Conservation (phyloP, 2,329 filamentous ascomycete genomes). For the Microdochium paspali region DNA sequence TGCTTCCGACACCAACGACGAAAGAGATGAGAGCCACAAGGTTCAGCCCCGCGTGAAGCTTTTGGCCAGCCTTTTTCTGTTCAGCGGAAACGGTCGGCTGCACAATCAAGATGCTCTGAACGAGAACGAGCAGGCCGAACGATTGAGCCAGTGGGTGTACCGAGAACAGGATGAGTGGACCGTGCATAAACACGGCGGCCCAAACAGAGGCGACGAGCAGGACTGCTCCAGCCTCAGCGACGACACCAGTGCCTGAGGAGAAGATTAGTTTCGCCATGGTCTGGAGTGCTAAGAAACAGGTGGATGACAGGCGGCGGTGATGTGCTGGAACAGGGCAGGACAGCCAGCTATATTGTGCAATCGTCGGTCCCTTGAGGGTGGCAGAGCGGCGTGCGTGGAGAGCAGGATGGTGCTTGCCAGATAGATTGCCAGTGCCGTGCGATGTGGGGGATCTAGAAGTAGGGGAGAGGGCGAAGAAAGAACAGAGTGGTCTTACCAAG, state of each 20-base stretch:
- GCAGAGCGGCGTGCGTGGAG: not conserved
- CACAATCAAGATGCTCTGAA: conserved; percentile 73
- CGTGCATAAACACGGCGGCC: conserved; percentile 62
- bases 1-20: conserved; percentile 56
- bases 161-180: conserved; percentile 67
- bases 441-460: not conserved
- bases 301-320: not conserved
- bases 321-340: too few species aligned
- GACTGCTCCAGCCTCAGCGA: conserved; percentile 71
- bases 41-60: conserved; percentile 62
- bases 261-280: conserved; percentile 21
- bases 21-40: conserved; percentile 52
- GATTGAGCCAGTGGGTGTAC: conserved; percentile 69
- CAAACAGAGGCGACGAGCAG: conserved; percentile 71
- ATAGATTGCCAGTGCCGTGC: not conserved
- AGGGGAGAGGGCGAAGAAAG: not conserved
- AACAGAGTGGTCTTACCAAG: conserved; percentile 46
- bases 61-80: conserved; percentile 58
- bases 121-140: conserved; percentile 61
- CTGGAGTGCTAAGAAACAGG: conserved; percentile 1
- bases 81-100: conserved; percentile 74
- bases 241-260: conserved; percentile 61
- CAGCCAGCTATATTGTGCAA: too few species aligned
- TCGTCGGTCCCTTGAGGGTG: too few species aligned
- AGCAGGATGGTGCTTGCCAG: not conserved